These are phyloP conservation scores for Butyriboletus appendiculatus DNA, from an alignment of 1,284 basidiomycete genomes.

Conservation along the genomic window DNA sequence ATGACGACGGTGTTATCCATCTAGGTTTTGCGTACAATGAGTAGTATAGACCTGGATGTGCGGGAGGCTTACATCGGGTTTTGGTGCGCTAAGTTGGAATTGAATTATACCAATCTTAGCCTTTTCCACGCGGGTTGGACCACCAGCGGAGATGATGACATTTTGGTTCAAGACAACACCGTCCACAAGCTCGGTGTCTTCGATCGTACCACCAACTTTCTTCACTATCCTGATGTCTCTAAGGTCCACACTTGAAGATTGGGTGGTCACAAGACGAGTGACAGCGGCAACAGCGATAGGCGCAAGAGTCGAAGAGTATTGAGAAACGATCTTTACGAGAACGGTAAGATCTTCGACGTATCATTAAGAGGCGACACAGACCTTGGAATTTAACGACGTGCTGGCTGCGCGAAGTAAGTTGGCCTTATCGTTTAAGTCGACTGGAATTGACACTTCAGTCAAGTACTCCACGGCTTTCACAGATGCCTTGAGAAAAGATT, in stretches of 20 bases:
- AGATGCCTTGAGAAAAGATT: slow-evolving; percentile 93
- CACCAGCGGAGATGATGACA: slow-evolving; percentile 88
- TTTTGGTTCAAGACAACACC: slow-evolving; percentile 97
- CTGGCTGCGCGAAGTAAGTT: slow-evolving; percentile 90
- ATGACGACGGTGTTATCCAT: slow-evolving; percentile 99
- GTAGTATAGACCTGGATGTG: not conserved
- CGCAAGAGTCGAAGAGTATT: slow-evolving; percentile 96
- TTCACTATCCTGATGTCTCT: slow-evolving; percentile 96
- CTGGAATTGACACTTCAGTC: slow-evolving; percentile 90
- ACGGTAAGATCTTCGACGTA: slow-evolving; percentile 10
- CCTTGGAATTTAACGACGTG: slow-evolving; percentile 97
- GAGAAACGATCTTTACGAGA: slow-evolving; percentile 85
- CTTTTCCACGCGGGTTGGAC: slow-evolving; percentile 95
- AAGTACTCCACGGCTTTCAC: slow-evolving; percentile 94
- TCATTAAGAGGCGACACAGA: slow-evolving; percentile 29
- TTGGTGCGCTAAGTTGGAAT: slow-evolving; percentile 97
- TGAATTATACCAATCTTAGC: slow-evolving; percentile 99
- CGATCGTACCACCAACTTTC: slow-evolving; percentile 99
- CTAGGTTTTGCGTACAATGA: slow-evolving; percentile 41
- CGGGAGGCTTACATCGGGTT: slow-evolving; percentile 81
- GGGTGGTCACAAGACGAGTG: slow-evolving; percentile 81
- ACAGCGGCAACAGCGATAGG: slow-evolving; percentile 99
- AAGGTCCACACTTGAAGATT: slow-evolving; percentile 93
- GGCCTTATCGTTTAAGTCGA: slow-evolving; percentile 89
- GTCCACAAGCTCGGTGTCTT: slow-evolving; percentile 97